These are phyloP conservation scores for Leucocoprinus birnbaumii DNA, from an alignment of 768 basidiomycete genomes.

Conservation along the genomic window DNA sequence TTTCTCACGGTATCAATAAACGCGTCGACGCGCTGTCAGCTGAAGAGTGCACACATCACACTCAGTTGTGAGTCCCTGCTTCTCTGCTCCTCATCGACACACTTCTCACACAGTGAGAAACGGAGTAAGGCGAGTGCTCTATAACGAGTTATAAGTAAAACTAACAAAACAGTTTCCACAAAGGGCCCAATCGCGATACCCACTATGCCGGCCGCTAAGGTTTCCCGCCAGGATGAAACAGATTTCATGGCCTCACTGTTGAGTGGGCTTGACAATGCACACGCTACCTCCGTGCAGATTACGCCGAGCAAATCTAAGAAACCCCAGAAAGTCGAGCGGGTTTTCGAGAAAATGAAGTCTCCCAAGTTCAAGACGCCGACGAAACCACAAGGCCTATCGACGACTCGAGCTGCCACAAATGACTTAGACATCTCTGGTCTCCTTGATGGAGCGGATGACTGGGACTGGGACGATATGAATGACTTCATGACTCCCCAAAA, in stretches of 20 bases:
- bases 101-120: too few species aligned
- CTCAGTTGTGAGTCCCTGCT: too few species aligned
- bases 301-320: constrained; percentile 20
- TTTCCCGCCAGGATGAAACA: constrained; percentile 45
- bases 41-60: too few species aligned
- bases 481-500: constrained; percentile 53
- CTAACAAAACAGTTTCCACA: too few species aligned
- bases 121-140: too few species aligned
- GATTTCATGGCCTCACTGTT: constrained; percentile 47
- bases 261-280: constrained; percentile 49
- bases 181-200: too few species aligned
- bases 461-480: constrained; percentile 58
- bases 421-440: constrained; percentile 46
- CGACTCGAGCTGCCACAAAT: constrained; percentile 21
- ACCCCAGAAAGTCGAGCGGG: constrained; percentile 11
- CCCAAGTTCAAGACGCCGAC: constrained; percentile 2
- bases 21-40: too few species aligned
- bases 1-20: too few species aligned
- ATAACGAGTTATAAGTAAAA: too few species aligned
- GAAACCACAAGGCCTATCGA: constrained; percentile 9
- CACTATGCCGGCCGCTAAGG: constrained; percentile 28
- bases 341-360: constrained; percentile 12
- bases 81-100: too few species aligned
- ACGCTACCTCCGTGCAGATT: constrained; percentile 36
- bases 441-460: constrained; percentile 64